These are phyloP conservation scores for Aspergillus amoenus DNA, from an alignment of 2,329 filamentous ascomycete genomes.

Conservation along the genomic window DNA sequence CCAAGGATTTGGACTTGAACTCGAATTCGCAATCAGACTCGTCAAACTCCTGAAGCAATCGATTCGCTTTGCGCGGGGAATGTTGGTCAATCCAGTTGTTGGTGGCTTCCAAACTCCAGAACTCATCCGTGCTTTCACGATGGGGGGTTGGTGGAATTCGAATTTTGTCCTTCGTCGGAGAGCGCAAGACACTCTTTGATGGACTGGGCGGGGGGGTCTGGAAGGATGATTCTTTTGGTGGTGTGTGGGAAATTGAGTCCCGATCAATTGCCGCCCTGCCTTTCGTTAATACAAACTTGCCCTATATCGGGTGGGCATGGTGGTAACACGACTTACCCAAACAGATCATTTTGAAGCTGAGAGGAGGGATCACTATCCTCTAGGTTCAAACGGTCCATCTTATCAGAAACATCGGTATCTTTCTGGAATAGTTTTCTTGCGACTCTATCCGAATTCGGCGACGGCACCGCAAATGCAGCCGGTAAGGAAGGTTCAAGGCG, in stretches of 20 bases:
- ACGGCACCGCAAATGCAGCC: slow-evolving; percentile 17
- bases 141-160: slow-evolving; percentile 52
- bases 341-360: slow-evolving; percentile 18
- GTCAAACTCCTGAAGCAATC: slow-evolving; percentile 33
- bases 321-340: slow-evolving; percentile 18
- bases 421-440: slow-evolving; percentile 23
- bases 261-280: slow-evolving; percentile 7
- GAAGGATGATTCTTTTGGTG: slow-evolving; percentile 10
- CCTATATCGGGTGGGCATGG: not conserved
- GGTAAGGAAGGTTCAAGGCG: slow-evolving; percentile 23
- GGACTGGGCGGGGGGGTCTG: slow-evolving; percentile 47
- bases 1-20: slow-evolving; percentile 9
- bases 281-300: not conserved
- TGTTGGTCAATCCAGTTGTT: slow-evolving; percentile 57
- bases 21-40: slow-evolving; percentile 34
- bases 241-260: slow-evolving; percentile 12
- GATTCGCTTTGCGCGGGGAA: slow-evolving; percentile 49
- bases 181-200: slow-evolving; percentile 43
- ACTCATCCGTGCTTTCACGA: slow-evolving; percentile 52
- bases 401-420: slow-evolving; percentile 21
- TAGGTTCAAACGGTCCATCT: slow-evolving; percentile 21
- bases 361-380: slow-evolving; percentile 22
- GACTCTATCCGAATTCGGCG: slow-evolving; percentile 14
- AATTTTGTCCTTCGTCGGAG: slow-evolving; percentile 47
- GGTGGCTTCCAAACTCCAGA: slow-evolving; percentile 54